Evolutionary conservation across 768 basidiomycete genomes (phyloP).

Genomic region (Mycena albidolilacea): DNA sequence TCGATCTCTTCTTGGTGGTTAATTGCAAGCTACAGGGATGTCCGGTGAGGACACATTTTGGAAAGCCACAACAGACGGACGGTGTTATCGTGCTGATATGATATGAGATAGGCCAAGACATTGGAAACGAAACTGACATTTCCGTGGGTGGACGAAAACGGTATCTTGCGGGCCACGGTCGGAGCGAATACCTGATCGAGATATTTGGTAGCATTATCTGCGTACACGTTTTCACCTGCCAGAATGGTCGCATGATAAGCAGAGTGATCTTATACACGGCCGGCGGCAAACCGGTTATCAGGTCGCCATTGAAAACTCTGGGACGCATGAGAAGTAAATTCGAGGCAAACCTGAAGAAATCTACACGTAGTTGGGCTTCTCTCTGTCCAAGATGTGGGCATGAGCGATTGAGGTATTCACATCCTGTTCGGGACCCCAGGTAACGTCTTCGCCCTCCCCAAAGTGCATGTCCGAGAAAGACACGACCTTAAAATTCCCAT

Average conservation of each 20-base stretch:
- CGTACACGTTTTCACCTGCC: constrained; percentile 38
- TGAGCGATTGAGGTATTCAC: constrained; percentile 29
- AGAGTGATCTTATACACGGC: neutral
- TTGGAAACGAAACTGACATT: constrained; percentile 26
- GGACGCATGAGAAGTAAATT: neutral
- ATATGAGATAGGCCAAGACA: neutral
- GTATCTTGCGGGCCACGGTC: constrained; percentile 32
- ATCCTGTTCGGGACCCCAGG: constrained; percentile 37
- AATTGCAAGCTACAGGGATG: constrained; percentile 28
- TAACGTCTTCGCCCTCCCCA: constrained; percentile 33
- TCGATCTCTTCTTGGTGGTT: constrained; percentile 39
- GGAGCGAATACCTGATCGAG: constrained; percentile 38
- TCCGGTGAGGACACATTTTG: neutral
- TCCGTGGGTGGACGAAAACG: constrained; percentile 39
- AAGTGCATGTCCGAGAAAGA: constrained; percentile 43
- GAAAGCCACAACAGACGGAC: constrained; percentile 20
- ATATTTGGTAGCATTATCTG: constrained; percentile 38
- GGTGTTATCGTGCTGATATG: constrained; percentile 38
- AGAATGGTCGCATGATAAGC: neutral
- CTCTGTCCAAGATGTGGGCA: constrained; percentile 25
- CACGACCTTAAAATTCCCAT: constrained; percentile 38
- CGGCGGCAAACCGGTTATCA: constrained; percentile 34
- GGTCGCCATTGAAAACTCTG: constrained; percentile 40
- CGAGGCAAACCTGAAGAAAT: neutral
- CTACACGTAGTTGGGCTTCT: constrained; percentile 38